Percentiles rank a stretch among this genome's conserved stretches.
Evolutionary conservation across 202 grass and related monocot genomes (phyloP).

Genomic region (Setaria italica): DNA sequence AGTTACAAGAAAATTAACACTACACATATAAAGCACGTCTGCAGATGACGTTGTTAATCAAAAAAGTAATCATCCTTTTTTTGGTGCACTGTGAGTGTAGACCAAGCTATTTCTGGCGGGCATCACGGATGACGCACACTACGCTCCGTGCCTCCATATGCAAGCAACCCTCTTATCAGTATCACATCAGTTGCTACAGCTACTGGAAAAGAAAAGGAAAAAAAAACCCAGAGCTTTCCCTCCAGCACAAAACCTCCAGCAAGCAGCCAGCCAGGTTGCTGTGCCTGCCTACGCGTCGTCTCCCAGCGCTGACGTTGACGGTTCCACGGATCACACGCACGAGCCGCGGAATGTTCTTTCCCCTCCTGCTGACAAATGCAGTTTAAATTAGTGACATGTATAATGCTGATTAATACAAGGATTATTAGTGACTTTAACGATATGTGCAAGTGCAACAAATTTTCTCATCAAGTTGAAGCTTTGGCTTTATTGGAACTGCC

Average conservation of each 20-base stretch:
- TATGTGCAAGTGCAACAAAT: too few relatives aligned
- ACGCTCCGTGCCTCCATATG: not conserved
- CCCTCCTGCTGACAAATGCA: not conserved
- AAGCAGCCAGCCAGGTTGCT: not conserved
- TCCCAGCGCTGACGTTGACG: not conserved
- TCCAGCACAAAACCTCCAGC: not conserved
- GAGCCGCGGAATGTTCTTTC: not conserved
- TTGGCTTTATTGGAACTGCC: not conserved
- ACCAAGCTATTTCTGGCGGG: not conserved
- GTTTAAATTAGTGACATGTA: not conserved
- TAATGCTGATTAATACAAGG: not conserved
- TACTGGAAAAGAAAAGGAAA: not conserved
- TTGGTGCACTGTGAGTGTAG: not conserved
- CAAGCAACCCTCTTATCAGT: not conserved
- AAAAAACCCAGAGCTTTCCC: not conserved
- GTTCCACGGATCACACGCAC: not conserved
- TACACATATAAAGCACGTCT: not conserved
- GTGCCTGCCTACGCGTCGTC: not conserved
- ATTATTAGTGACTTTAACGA: not conserved
- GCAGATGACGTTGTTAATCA: too few relatives aligned
- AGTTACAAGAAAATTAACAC: not conserved
- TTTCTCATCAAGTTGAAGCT: not conserved
- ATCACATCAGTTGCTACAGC: not conserved
- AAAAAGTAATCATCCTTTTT: not conserved
- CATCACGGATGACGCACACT: slow-evolving; percentile 11